Conservation (phyloP, 176 grass and related monocot species). For the Calamus simplicifolius region DNA sequence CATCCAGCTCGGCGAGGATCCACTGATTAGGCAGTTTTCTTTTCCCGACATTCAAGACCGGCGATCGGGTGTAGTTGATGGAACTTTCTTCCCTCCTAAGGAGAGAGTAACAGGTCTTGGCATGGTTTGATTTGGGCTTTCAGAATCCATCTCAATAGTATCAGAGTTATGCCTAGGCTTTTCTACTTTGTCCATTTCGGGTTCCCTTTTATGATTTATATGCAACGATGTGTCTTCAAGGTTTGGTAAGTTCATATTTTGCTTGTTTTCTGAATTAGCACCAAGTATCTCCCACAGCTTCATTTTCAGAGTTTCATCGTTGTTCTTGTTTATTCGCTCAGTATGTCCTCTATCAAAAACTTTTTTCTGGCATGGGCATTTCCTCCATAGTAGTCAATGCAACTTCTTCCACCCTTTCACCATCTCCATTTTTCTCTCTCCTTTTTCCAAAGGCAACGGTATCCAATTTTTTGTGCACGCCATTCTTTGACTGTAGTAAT, state of each 20-base stretch:
- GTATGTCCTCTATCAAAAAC: constrained; percentile 8
- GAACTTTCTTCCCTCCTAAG: constrained; percentile 31
- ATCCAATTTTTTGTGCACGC: constrained; percentile 22
- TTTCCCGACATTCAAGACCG: too few relatives aligned
- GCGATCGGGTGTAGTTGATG: constrained; percentile 22
- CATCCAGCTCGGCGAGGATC: too few relatives aligned
- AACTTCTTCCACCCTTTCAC: constrained; percentile 21
- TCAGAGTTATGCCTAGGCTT: constrained; percentile 58
- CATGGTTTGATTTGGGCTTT: constrained; percentile 54
- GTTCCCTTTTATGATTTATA: constrained; percentile 1
- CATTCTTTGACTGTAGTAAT: constrained; percentile 30
- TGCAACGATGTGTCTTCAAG: not conserved
- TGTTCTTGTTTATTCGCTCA: constrained; percentile 32
- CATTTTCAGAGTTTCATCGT: constrained; percentile 49
- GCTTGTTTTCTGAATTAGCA: constrained; percentile 59
- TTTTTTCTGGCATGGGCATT: constrained; percentile 4
- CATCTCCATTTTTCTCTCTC: constrained; percentile 31
- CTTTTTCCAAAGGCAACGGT: constrained; percentile 40
- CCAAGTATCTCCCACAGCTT: constrained; percentile 91
- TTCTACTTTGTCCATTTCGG: constrained; percentile 13
- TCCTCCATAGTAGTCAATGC: constrained; percentile 33
- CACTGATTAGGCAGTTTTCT: too few relatives aligned
- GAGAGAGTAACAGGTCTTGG: constrained; percentile 54
- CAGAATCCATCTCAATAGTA: constrained; percentile 78
- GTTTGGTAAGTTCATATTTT: constrained; percentile 27